Evolutionary conservation across 192 early-diverging fungal species (phyloP).

Genomic region (Gigaspora rosea): DNA sequence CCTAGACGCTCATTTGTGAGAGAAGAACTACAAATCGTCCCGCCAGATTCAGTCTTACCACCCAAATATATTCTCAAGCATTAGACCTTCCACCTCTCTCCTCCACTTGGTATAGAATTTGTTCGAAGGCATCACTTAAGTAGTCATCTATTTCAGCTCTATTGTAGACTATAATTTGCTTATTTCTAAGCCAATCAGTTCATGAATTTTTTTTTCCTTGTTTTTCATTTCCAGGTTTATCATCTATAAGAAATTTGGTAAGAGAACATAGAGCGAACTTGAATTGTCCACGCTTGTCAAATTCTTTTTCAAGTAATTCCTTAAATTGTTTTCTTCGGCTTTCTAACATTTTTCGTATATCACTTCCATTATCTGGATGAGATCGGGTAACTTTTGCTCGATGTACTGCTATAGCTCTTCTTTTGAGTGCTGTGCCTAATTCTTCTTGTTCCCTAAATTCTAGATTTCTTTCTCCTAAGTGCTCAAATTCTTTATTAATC

Average conservation of each 20-base stretch:
- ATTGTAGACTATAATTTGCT: conserved; percentile 33
- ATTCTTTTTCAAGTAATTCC: conserved; percentile 21
- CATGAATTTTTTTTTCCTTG: not conserved
- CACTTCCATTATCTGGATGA: conserved; percentile 26
- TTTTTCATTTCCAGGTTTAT: conserved; percentile 14
- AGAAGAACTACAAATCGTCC: conserved; percentile 16
- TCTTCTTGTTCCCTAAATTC: no score
- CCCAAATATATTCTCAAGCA: conserved; percentile 8
- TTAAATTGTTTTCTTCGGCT: conserved; percentile 8
- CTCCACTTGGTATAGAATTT: conserved; percentile 21
- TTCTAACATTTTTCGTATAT: conserved; percentile 28
- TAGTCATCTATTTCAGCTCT: conserved; percentile 25
- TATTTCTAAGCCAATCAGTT: conserved; percentile 22
- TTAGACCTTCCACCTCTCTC: conserved; percentile 17
- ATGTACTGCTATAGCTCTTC: conserved; percentile 9
- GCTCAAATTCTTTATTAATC: no score
- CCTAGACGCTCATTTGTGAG: conserved; percentile 7
- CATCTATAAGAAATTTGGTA: conserved; percentile 14
- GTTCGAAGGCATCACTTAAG: conserved; percentile 23
- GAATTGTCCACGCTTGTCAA: conserved; percentile 16
- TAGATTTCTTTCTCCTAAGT: no score
- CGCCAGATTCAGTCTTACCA: not conserved
- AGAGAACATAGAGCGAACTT: conserved; percentile 8
- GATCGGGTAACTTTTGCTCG: conserved; percentile 8
- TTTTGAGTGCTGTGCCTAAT: conserved; percentile 4